Evolutionary conservation across 2,329 filamentous ascomycete genomes (phyloP).

Genomic region (Didymella pinodella): DNA sequence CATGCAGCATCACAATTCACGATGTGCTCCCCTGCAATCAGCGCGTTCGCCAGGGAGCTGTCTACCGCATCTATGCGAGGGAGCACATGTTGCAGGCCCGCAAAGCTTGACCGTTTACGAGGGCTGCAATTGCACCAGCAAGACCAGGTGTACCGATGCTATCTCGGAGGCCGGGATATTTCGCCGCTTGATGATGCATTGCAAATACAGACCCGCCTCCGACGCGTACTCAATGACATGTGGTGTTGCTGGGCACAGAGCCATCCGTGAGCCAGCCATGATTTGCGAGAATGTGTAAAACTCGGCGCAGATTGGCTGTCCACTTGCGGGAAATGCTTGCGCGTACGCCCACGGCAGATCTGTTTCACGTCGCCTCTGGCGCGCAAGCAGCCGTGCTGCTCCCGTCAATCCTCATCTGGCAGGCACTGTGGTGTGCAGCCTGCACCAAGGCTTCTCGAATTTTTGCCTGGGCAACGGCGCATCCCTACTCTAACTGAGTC

Average conservation of each 20-base stretch:
- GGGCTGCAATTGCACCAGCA: conserved; percentile 1
- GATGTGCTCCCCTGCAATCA: conserved; percentile 18
- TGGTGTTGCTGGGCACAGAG: conserved; percentile 9
- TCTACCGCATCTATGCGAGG: conserved; percentile 21
- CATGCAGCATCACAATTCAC: conserved; percentile 2
- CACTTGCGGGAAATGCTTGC: conserved; percentile 36
- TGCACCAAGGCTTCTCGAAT: conserved; percentile 16
- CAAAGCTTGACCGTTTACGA: conserved; percentile 6
- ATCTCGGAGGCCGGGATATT: conserved; percentile 19
- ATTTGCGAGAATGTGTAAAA: conserved; percentile 13
- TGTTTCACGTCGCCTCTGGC: conserved; percentile 41
- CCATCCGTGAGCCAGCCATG: conserved; percentile 1
- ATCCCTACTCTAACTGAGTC: conserved; percentile 19
- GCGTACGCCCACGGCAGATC: conserved; percentile 45
- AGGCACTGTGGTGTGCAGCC: background rate
- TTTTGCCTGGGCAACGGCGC: conserved; percentile 24
- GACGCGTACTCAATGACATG: conserved; percentile 19
- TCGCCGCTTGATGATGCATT: conserved; percentile 17
- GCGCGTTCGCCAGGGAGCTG: conserved; percentile 15
- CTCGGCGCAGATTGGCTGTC: conserved; percentile 16
- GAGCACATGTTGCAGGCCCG: conserved; percentile 16
- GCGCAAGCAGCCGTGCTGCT: conserved; percentile 27
- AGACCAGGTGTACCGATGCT: background rate
- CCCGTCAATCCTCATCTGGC: conserved; percentile 31
- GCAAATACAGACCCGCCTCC: conserved; percentile 12